These are phyloP conservation scores for Calonectria fujianensis DNA, from an alignment of 2,329 filamentous ascomycete species.

Conservation along the genomic window DNA sequence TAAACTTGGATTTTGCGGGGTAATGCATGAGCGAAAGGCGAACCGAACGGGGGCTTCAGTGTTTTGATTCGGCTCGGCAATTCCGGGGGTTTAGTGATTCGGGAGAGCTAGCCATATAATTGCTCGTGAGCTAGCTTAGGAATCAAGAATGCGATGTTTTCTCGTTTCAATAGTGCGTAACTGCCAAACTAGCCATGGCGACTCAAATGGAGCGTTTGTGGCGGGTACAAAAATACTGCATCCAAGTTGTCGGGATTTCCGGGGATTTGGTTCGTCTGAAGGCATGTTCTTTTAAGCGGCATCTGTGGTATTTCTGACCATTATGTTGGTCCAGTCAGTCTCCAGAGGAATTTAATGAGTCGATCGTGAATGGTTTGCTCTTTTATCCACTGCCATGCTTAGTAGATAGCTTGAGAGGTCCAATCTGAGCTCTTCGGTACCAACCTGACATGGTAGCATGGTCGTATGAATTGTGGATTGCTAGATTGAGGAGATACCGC, in stretches of 20 bases:
- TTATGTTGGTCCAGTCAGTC: no score
- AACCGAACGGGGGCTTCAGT: neutral
- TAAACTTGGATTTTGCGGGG: constrained; percentile 7
- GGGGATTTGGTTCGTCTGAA: neutral
- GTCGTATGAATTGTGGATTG: no score
- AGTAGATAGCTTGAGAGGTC: no score
- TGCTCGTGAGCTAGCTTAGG: neutral
- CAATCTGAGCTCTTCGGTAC: no score
- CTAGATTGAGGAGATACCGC: no score
- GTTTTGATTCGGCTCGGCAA: constrained; percentile 2
- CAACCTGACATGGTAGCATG: no score
- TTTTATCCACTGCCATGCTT: no score
- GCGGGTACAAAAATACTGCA: neutral
- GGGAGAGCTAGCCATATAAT: neutral
- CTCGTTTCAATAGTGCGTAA: neutral
- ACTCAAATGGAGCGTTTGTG: neutral
- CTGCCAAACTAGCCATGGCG: neutral
- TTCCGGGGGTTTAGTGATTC: neutral
- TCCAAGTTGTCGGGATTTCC: neutral
- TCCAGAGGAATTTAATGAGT: no score
- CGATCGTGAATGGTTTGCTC: no score
- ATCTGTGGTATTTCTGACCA: no score
- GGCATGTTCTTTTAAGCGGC: no score
- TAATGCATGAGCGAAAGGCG: constrained; percentile 4
- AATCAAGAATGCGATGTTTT: neutral